phyloP scores from a whole-genome alignment of 495 filamentous ascomycete species.

The Annulohypoxylon stygium region DNA sequence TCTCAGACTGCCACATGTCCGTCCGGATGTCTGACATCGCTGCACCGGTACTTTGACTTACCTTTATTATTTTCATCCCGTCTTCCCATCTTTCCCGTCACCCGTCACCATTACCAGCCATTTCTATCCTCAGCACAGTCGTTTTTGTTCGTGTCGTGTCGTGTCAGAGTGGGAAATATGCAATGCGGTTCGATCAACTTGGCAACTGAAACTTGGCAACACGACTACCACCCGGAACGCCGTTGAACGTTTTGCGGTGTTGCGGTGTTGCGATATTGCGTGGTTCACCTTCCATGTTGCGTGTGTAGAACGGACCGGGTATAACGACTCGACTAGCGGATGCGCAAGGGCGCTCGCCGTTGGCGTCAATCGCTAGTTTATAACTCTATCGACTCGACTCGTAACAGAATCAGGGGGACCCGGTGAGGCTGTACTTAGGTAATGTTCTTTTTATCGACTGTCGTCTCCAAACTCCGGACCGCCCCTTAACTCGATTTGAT shows the following conservation, averaged over 20 bases:
- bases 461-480: conserved; percentile 10
- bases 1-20: conserved; percentile 48
- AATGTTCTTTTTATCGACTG: not conserved
- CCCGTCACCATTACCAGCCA: not conserved
- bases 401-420: conserved; percentile 12
- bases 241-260: conserved; percentile 9
- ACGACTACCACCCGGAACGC: conserved; percentile 15
- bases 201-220: conserved; percentile 39
- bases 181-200: conserved; percentile 43
- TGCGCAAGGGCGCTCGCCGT: conserved; percentile 28
- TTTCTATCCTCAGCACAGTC: not conserved
- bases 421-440: conserved; percentile 16
- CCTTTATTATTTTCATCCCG: not conserved
- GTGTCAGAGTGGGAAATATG: conserved; percentile 38
- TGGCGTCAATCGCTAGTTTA: conserved; percentile 13
- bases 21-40: conserved; percentile 8
- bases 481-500: conserved; percentile 10
- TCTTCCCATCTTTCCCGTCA: not conserved
- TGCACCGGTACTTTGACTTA: conserved; percentile 8
- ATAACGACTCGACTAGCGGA: conserved; percentile 18
- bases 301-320: conserved; percentile 2
- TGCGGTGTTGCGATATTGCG: not conserved
- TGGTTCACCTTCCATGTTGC: not conserved
- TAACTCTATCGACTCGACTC: conserved; percentile 38
- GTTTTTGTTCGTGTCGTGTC: conserved; percentile 14